Conservation (phyloP, 805 yeast species). For the Starmera pachycereana region DNA sequence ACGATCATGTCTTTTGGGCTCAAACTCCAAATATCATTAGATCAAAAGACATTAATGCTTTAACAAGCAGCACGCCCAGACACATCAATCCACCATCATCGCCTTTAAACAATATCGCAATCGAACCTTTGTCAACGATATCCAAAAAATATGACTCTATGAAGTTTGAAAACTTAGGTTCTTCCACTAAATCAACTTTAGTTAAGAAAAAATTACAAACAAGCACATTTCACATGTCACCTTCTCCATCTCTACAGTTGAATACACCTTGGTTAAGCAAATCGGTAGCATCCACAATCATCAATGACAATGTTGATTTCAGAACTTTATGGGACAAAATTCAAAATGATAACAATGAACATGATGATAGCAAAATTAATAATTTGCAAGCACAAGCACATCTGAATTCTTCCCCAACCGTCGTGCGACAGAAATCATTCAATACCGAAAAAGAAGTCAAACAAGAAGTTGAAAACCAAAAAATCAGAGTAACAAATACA, state of each 20-base stretch:
- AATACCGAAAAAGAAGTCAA: too few species aligned
- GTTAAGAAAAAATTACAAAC: not conserved
- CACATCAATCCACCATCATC: constrained; percentile 14
- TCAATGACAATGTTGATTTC: too few species aligned
- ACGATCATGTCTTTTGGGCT: constrained; percentile 19
- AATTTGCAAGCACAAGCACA: too few species aligned
- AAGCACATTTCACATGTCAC: not conserved
- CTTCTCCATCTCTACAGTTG: not conserved
- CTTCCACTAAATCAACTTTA: constrained; percentile 11
- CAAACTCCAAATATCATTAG: constrained; percentile 12
- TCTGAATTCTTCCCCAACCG: too few species aligned
- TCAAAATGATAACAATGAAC: too few species aligned
- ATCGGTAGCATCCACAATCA: too few species aligned
- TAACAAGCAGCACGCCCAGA: constrained; percentile 1
- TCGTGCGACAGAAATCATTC: too few species aligned
- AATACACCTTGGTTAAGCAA: not conserved
- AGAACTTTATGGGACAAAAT: too few species aligned
- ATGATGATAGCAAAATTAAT: too few species aligned
- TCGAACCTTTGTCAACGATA: constrained; percentile 9
- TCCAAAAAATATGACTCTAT: constrained; percentile 11
- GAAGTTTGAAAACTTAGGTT: constrained; percentile 13
- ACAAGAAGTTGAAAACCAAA: too few species aligned
- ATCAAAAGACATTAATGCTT: constrained; percentile 1
- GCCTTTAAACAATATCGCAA: constrained; percentile 8
- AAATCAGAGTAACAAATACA: too few species aligned